phyloP scores from a whole-genome alignment of 768 basidiomycete genomes.

The Candolleomyces efflorescens region DNA sequence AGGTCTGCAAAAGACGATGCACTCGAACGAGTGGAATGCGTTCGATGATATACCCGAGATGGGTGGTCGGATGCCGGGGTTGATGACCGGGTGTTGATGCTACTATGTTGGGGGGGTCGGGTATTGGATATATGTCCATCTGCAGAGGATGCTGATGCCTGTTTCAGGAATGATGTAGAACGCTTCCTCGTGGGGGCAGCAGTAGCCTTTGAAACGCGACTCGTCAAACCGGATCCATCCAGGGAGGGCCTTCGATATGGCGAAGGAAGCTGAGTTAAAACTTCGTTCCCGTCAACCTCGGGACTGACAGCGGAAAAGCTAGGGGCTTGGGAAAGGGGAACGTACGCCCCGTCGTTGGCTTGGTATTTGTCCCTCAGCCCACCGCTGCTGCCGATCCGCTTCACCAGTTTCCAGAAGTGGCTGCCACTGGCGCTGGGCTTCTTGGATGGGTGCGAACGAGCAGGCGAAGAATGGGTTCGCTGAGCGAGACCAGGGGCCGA shows the following conservation, averaged over 20 bases:
- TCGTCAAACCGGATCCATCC: background rate
- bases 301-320: background rate
- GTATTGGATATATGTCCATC: background rate
- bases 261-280: background rate
- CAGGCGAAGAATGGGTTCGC: background rate
- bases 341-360: background rate
- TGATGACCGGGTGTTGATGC: background rate
- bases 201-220: background rate
- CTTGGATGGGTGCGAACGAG: background rate
- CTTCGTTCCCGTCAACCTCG: background rate
- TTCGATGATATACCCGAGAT: background rate
- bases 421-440: background rate
- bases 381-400: conserved; percentile 3
- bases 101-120: background rate
- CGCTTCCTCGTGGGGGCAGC: background rate
- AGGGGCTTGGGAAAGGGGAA: background rate
- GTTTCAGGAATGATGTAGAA: background rate
- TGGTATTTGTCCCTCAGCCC: conserved; percentile 1
- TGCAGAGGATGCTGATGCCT: background rate
- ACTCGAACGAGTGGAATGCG: conserved; percentile 1
- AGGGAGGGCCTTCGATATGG: background rate
- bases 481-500: background rate
- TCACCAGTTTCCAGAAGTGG: conserved; percentile 7
- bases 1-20: conserved; percentile 1
- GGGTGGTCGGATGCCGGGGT: background rate